Percentiles rank a stretch among this genome's conserved stretches.
Evolutionary conservation across 352 stramenopile species (phyloP).

Genomic region (Pythium aquatile): DNA sequence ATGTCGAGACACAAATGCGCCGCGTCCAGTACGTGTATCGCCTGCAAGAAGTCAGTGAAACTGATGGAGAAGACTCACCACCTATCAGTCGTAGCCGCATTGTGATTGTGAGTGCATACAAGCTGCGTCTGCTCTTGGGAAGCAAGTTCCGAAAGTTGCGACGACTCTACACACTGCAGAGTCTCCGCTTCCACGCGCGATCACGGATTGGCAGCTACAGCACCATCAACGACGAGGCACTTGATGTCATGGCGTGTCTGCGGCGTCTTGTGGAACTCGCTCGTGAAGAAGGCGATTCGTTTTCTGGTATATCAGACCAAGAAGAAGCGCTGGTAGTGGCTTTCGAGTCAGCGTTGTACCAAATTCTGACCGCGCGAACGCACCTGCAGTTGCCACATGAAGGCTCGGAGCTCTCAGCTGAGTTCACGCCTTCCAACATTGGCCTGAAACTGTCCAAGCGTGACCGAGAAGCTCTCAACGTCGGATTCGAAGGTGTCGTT

Average conservation of each 20-base stretch:
- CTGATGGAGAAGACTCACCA: background rate
- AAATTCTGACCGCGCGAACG: slow-evolving; percentile 48
- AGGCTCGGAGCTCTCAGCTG: slow-evolving; percentile 11
- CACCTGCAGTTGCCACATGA: slow-evolving; percentile 45
- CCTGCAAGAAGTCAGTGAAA: slow-evolving; percentile 3
- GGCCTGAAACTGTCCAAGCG: slow-evolving; percentile 65
- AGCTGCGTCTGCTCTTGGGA: slow-evolving; percentile 46
- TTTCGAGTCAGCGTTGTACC: slow-evolving; percentile 55
- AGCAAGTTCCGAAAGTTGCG: slow-evolving; percentile 26
- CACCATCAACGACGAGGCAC: slow-evolving; percentile 55
- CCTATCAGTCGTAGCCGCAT: slow-evolving; percentile 17
- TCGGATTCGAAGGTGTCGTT: slow-evolving; percentile 65
- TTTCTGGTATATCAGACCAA: slow-evolving; percentile 18
- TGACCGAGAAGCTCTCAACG: slow-evolving; percentile 52
- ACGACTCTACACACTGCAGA: slow-evolving; percentile 25
- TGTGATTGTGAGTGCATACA: slow-evolving; percentile 66
- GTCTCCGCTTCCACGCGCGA: slow-evolving; percentile 64
- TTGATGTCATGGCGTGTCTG: slow-evolving; percentile 29
- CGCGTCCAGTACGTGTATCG: slow-evolving; percentile 68
- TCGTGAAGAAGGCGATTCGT: slow-evolving; percentile 11
- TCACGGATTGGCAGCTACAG: slow-evolving; percentile 76
- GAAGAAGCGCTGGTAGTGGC: slow-evolving; percentile 28
- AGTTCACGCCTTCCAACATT: slow-evolving; percentile 41
- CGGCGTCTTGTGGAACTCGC: slow-evolving; percentile 37
- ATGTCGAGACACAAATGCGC: slow-evolving; percentile 52